Conservation (phyloP, 345 rosid species). For the Gossypium raimondii region DNA sequence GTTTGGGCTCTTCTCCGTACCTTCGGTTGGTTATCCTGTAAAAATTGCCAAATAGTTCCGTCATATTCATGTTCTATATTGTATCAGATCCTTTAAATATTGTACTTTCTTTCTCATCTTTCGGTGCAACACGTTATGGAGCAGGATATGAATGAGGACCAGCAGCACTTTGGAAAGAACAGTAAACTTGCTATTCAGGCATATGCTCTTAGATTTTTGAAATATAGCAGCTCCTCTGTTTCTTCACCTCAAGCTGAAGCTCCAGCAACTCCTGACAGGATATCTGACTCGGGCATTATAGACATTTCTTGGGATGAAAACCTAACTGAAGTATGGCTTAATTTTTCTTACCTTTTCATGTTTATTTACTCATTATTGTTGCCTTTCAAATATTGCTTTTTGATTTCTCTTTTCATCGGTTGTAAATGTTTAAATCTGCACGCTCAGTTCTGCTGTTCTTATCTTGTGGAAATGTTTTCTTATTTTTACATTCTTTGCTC, state of each 20-base stretch:
- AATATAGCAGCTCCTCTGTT: conserved; percentile 40
- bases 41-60: background rate
- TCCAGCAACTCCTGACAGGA: conserved; percentile 54
- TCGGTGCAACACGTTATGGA: conserved; percentile 14
- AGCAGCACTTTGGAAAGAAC: conserved; percentile 32
- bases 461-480: background rate
- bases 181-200: conserved; percentile 40
- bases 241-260: conserved; percentile 53
- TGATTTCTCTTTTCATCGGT: conserved; percentile 4
- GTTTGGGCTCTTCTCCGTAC: conserved; percentile 1
- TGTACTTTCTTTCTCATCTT: conserved; percentile 2
- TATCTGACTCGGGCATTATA: conserved; percentile 46
- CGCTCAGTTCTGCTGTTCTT: conserved; percentile 8
- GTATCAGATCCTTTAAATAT: background rate
- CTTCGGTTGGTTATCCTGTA: conserved; percentile 11
- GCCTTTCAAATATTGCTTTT: background rate
- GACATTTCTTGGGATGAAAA: conserved; percentile 66
- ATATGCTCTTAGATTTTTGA: conserved; percentile 83
- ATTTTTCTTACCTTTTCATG: background rate
- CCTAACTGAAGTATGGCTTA: conserved; percentile 68
- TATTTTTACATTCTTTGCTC: conserved; percentile 10
- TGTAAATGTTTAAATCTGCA: background rate
- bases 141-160: conserved; percentile 51
- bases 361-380: conserved; percentile 5
- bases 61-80: background rate